Evolutionary conservation across 768 basidiomycete species (phyloP), one percentile per base, ranked within the genome.

Genomic region (Lactarius hatsudake): DNA sequence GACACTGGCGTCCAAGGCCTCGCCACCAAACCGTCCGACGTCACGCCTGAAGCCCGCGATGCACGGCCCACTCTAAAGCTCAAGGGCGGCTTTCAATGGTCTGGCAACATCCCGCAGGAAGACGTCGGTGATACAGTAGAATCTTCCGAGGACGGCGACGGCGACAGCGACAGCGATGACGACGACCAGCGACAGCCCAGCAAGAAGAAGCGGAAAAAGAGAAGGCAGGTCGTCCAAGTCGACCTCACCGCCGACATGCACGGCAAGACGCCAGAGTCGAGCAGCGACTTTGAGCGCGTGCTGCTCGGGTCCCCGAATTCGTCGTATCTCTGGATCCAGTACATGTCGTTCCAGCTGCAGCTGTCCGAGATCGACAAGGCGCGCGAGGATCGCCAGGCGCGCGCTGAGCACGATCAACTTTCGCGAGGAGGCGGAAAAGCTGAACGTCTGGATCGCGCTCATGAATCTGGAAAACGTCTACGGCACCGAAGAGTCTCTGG

Each of bases 281-380:
- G 90, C 68, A 86, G 90, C 38, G 96, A 99, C 76, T 99, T 98
- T 72, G 97, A 99, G 77, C 87, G 97, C 15, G 79, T 93, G 42
- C 84, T 99, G 56, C 83, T 98, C 45, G 93, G 93, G 34, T 95
- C 96, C 0, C 96, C 97, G 1, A 94, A 97, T 75, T 98, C 96
- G 8, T 98, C 97, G 0, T 97, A 91, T 78, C 83, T 98, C 40
- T 99, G 97, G 97, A 89, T 99, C 66, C 96, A 98, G 76, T 99
- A 95, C 77, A 98, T 99, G 94, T 96, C 97, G 10, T 96, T 98
- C 86, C 94, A 96, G 73, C 81, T 98, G 13, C 94, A 94, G 71
- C 84, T 99, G n/a, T 93, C 96, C 36, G 96, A 99, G 78, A 81
- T 97, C 63, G 96, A 95, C 73, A 97, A 96, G 77, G 97, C 96